These are phyloP conservation scores for Cornus controversa DNA, from an alignment of 148 eudicot species.

Conservation along the genomic window DNA sequence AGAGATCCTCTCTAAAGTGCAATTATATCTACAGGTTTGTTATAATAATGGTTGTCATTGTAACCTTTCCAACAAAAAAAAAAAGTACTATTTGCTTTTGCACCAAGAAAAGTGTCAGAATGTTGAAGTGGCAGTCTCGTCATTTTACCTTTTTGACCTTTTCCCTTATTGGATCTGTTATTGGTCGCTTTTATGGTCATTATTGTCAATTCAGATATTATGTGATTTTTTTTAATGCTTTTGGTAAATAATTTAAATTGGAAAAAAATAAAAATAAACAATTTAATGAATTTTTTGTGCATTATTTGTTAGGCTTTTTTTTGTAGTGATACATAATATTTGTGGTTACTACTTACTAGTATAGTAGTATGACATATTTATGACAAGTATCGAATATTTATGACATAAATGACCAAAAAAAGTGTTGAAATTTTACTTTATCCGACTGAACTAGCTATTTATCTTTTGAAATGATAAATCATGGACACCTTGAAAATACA, in stretches of 20 bases:
- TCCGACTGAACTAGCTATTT: neutral
- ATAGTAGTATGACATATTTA: no score
- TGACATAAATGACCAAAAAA: no score
- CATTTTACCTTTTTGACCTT: conserved; percentile 13
- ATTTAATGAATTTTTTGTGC: no score
- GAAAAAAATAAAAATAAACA: no score
- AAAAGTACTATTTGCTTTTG: conserved; percentile 34
- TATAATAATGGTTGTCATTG: conserved; percentile 33
- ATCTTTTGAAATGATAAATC: neutral
- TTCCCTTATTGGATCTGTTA: conserved; percentile 24
- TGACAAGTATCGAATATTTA: no score
- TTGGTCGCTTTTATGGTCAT: conserved; percentile 27
- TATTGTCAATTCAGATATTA: conserved; percentile 23
- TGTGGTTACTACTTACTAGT: no score
- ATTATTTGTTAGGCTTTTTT: no score
- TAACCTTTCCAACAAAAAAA: conserved; percentile 32
- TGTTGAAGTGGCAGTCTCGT: conserved; percentile 21
- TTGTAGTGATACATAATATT: neutral
- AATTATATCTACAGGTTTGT: neutral
- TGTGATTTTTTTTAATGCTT: neutral
- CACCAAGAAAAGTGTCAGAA: conserved; percentile 27
- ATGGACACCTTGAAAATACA: neutral
- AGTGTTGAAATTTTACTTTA: neutral
- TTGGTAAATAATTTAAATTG: neutral
- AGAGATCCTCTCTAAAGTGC: neutral